Base-by-base conservation (phyloP, 306 rosid genomes). In the Corylus americana region DNA sequence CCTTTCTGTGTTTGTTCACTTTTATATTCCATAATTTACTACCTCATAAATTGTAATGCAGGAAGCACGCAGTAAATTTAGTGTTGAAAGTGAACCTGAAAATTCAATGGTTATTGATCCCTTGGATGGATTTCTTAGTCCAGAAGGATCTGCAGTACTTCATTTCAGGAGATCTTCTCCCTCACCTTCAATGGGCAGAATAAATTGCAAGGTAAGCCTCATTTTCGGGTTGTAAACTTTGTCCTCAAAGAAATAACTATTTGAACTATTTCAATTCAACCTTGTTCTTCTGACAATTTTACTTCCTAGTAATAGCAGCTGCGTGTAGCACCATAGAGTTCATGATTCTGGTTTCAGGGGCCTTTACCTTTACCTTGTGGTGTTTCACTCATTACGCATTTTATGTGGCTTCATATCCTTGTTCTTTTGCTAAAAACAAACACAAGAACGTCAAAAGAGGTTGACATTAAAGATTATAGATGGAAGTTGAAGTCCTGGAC, bases 11-110 rank as follows among this genome's bases (percentile, higher is more conserved):
- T 59, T 68, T 6, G 44, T 1, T 4, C 11, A 66, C 44, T 37
- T 66, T 74, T 63, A 72, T 77, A 77, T 82, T 51, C 66, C 47
- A 29, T 12, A 78, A 78, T 79, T 63, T 18, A 53, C 57, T 58
- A 45, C 76, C 83, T 76, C 77, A 73, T 68, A 70, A 58, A 81
- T 74, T 54, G 55, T 49, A 70, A 74, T 85, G 83, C 91, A 95
- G 99, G 98, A 95, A 88, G 98, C 99, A 79, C 92, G 91, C 80
- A 91, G 99, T 86, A 91, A 90, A 84, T 91, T 93, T 82, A 86
- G 78, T 35, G 85, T 89, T 39, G 97, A 95, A 75, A 78, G 85
- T 76, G 98, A 93, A 83, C 97, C 99, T 59, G 99, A 90, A 80
- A 84, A 89, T 77, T 83, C 85, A 37, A 83, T 95, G 74, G 71